Base-by-base conservation (phyloP, 768 basidiomycete genomes). In the Amanita muscaria region DNA sequence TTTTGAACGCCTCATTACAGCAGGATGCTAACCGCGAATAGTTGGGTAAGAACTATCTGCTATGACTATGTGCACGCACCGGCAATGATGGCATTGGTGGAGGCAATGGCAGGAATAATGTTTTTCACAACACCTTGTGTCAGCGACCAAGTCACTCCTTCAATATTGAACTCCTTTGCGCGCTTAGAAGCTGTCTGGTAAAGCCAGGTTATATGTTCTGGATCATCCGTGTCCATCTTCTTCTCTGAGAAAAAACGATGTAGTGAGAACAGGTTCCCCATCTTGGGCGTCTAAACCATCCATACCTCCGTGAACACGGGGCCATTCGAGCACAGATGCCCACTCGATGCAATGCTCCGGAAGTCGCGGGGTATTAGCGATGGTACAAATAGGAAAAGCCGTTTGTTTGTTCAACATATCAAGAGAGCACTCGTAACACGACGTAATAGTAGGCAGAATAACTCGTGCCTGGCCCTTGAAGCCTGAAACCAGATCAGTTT, bases 331-430 rank as follows among this genome's bases (percentile, higher is more conserved):
- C 9, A 98, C 96, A 31, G 89, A 93, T 0, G 96, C 96, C 96
- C 96, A 99, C 64, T 98, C 96, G 55, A 99, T 97, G 59, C 96
- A 98, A 57, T 99, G 96, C 57, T 99, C 96, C 1, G 96, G 96
- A 18, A 97, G 72, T 46, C 96, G 87, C 21, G 96, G 96, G 0
- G 96, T 99, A 59, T 98, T 98, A 47, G 96, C 94, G 53, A 99
- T 98, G 5, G 96, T 99, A 59, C 96, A 99, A 44, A 99, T 97
- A 2, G 96, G 96, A 61, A 93, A 99, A 10, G 84, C 85, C 31
- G 92, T 96, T 1, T 84, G 93, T 51, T 97, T 97, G 64, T 96
- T 97, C 42, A 97, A 77, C 88, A 97, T 97, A 59, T 97, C 92
- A 38, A 99, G 81, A 2, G 89, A 89, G 60, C 96, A 99, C 62